Percentiles rank a stretch among this genome's conserved stretches.
phyloP scores from a whole-genome alignment of 768 basidiomycete species.

The Mycena epipterygia region DNA sequence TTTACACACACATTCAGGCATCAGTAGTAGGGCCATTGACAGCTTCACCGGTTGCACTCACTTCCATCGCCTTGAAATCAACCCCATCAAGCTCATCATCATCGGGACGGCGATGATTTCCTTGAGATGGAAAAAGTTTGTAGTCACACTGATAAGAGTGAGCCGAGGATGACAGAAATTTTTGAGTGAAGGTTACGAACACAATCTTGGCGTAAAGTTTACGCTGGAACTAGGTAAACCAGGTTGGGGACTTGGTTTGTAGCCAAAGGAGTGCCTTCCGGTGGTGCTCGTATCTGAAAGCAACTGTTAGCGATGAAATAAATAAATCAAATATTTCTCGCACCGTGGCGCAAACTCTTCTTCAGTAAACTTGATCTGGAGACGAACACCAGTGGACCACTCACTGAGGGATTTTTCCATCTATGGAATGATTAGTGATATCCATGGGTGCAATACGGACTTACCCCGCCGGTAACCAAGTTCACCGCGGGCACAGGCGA shows the following conservation, averaged over 20 bases:
- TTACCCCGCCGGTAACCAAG: neutral
- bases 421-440: neutral
- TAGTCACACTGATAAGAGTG: neutral
- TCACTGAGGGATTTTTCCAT: neutral
- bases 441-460: neutral
- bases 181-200: neutral
- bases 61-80: constrained; percentile 14
- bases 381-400: neutral
- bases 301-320: neutral
- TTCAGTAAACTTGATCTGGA: constrained; percentile 9
- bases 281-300: neutral
- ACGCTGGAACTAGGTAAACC: constrained; percentile 8
- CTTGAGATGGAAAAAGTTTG: constrained; percentile 20
- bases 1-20: neutral
- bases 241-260: neutral
- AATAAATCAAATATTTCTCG: neutral
- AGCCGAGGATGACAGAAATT: neutral
- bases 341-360: neutral
- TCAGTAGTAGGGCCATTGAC: neutral
- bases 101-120: neutral
- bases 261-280: neutral
- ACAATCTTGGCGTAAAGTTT: constrained; percentile 7
- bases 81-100: constrained; percentile 15
- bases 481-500: neutral
- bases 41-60: neutral